A percentile compares a stretch with the other conserved stretches of the same genome.
Conservation (phyloP, 179 eudicot genomes). For the Spergularia azorica region DNA sequence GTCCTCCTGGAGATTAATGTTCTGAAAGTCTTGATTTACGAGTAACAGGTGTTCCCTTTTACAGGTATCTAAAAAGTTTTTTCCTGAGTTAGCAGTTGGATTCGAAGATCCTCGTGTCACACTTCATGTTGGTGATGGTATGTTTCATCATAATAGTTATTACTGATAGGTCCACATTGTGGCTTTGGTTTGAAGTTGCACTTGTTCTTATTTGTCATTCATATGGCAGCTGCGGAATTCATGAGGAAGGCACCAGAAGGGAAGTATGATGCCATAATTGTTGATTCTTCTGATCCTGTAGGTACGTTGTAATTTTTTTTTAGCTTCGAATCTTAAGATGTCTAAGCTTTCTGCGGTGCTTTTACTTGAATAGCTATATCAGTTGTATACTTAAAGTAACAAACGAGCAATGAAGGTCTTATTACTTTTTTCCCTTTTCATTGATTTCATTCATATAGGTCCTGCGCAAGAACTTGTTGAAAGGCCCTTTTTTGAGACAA, state of each 20-base stretch:
- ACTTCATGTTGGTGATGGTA: conserved; percentile 95
- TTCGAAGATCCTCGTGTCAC: conserved; percentile 93
- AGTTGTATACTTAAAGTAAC: neutral
- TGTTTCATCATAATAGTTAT: neutral
- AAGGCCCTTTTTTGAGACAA: conserved; percentile 79
- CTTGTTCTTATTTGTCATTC: conserved; percentile 1
- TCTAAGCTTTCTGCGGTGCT: neutral
- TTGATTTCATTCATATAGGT: conserved; percentile 43
- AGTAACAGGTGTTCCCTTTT: conserved; percentile 14
- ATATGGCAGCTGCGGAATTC: conserved; percentile 77
- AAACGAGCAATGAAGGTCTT: neutral
- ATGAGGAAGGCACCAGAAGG: conserved; percentile 59
- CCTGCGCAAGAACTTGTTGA: conserved; percentile 94
- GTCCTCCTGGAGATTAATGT: neutral
- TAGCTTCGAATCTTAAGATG: neutral
- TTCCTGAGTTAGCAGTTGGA: conserved; percentile 82
- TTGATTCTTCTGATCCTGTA: conserved; percentile 96
- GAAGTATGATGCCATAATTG: conserved; percentile 92
- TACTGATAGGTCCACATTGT: too few species aligned
- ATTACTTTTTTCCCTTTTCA: neutral
- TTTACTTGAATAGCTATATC: neutral
- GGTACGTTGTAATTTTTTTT: conserved; percentile 53
- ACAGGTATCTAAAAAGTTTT: conserved; percentile 83
- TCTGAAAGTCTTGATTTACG: neutral
- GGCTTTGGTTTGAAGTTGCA: neutral